Evolutionary conservation across 139 green algal genomes (phyloP).

Genomic region (Chlamydomonas asymmetrica): DNA sequence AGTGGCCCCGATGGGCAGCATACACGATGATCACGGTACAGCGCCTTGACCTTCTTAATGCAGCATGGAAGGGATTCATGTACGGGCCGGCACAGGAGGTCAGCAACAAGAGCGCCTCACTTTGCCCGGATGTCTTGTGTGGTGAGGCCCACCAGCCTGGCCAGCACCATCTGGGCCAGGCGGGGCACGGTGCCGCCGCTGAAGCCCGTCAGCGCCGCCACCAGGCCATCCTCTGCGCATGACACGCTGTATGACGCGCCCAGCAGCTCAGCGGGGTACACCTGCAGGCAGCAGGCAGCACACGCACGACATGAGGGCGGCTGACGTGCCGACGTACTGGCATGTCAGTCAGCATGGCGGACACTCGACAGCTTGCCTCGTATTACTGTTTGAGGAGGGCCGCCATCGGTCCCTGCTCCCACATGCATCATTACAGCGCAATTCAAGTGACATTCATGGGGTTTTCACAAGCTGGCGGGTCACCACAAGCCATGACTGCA

Average conservation of each 20-base stretch:
- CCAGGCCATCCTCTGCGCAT: constrained; percentile 29
- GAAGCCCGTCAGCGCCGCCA: constrained; percentile 37
- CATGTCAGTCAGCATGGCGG: too few relatives aligned
- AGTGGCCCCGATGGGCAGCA: background rate
- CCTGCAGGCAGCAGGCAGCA: background rate
- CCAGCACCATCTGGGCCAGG: constrained; percentile 36
- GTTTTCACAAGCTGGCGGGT: too few relatives aligned
- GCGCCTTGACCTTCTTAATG: background rate
- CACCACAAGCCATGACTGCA: too few relatives aligned
- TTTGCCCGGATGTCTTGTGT: constrained; percentile 13
- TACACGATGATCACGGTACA: background rate
- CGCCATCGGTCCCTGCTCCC: too few relatives aligned
- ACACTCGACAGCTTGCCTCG: too few relatives aligned
- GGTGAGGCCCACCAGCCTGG: constrained; percentile 4
- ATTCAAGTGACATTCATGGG: too few relatives aligned
- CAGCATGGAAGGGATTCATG: background rate
- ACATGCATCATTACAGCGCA: too few relatives aligned
- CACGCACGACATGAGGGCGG: background rate
- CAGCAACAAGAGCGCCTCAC: background rate
- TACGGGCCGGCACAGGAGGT: background rate
- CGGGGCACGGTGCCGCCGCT: constrained; percentile 25
- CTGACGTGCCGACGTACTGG: too few relatives aligned
- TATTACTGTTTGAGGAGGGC: too few relatives aligned
- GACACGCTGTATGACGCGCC: constrained; percentile 32
- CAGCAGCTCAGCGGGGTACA: constrained; percentile 46